Evolutionary conservation across 2,329 filamentous ascomycete genomes (phyloP).

Genomic region (Aureobasidium sp.): DNA sequence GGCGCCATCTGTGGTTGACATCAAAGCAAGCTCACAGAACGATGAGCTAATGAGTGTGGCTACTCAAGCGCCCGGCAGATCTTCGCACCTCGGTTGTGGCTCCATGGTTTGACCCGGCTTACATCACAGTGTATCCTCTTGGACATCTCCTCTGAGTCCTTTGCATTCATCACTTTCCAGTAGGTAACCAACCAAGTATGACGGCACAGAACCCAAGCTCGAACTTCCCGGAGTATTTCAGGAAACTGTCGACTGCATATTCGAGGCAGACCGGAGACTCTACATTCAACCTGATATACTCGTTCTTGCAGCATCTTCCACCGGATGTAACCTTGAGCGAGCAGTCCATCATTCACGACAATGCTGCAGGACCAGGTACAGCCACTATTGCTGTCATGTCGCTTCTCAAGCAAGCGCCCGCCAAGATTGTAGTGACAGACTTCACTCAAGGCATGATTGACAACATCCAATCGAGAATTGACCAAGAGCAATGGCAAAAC

Average conservation of each 20-base stretch:
- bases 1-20: too few species aligned
- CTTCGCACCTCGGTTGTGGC: too few species aligned
- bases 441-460: not conserved
- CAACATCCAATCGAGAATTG: not conserved
- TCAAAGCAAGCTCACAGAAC: too few species aligned
- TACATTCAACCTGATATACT: not conserved
- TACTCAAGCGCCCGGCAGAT: too few species aligned
- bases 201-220: not conserved
- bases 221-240: not conserved
- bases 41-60: too few species aligned
- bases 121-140: too few species aligned
- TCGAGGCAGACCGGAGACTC: not conserved
- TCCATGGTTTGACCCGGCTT: too few species aligned
- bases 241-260: not conserved
- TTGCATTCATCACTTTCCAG: too few species aligned
- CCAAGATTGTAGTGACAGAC: not conserved
- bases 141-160: too few species aligned
- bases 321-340: not conserved
- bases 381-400: not conserved
- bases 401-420: not conserved
- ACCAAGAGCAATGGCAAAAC: not conserved
- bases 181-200: not conserved
- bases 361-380: constrained; percentile 1
- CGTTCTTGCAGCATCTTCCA: constrained; percentile 1
- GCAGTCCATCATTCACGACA: not conserved